phyloP scores from a whole-genome alignment of 2,329 filamentous ascomycete genomes.

The Ophiostoma sp. region DNA sequence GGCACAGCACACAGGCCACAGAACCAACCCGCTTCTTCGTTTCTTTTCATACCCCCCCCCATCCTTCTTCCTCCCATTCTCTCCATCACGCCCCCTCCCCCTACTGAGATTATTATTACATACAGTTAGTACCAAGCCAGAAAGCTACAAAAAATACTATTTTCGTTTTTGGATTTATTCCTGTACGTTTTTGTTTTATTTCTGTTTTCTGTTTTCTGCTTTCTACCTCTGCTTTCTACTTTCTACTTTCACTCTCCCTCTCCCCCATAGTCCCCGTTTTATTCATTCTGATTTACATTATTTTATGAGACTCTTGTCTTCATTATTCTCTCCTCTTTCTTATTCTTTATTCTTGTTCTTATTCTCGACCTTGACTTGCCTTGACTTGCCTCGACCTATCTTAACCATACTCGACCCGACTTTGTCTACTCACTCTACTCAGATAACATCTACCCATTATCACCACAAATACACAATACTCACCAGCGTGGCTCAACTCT shows the following conservation, averaged over 20 bases:
- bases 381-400: no score
- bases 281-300: conserved; percentile 2
- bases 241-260: background rate
- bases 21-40: background rate
- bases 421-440: background rate
- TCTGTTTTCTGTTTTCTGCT: background rate
- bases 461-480: background rate
- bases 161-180: background rate
- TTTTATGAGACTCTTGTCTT: conserved; percentile 7
- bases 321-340: background rate
- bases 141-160: background rate
- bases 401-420: background rate
- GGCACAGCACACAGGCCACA: background rate
- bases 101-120: background rate
- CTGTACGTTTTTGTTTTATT: background rate
- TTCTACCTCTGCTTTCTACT: background rate
- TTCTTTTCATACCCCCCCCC: background rate
- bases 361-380: background rate
- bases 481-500: background rate
- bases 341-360: background rate
- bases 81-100: background rate
- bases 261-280: background rate
- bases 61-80: background rate
- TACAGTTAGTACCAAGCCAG: background rate
- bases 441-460: background rate